phyloP scores from a whole-genome alignment of 208 protist species.

The Balamuthia mandrillaris region DNA sequence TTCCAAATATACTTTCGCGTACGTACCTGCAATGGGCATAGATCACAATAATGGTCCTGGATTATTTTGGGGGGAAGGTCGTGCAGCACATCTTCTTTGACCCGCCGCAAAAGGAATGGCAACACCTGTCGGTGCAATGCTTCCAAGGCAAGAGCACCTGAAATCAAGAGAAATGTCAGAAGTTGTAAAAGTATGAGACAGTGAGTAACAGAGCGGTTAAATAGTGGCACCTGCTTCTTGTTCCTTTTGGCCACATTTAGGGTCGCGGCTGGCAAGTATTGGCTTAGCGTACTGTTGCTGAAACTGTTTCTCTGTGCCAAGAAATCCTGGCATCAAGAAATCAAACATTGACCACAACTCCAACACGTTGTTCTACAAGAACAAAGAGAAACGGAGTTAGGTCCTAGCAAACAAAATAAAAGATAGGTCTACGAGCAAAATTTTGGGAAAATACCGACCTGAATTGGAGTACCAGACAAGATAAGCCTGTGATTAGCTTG shows the following conservation, averaged over 20 bases:
- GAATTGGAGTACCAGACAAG: slow-evolving; percentile 85
- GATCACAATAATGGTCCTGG: slow-evolving; percentile 79
- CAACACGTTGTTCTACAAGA: slow-evolving; percentile 77
- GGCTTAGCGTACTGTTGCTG: slow-evolving; percentile 70
- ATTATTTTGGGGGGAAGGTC: slow-evolving; percentile 89
- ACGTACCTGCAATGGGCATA: slow-evolving; percentile 72
- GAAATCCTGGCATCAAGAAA: slow-evolving; percentile 88
- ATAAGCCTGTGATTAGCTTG: slow-evolving; percentile 77
- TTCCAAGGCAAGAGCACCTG: slow-evolving; percentile 67
- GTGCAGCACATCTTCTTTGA: slow-evolving; percentile 82
- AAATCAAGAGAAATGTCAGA: background rate
- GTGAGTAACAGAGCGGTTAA: background rate
- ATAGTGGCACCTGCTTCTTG: slow-evolving; percentile 33
- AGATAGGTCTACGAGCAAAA: background rate
- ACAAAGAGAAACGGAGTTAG: no score
- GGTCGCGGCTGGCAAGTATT: slow-evolving; percentile 64
- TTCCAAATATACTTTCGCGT: background rate
- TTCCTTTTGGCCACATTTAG: slow-evolving; percentile 53
- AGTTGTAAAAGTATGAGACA: background rate
- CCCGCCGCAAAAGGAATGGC: slow-evolving; percentile 82
- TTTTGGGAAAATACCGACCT: slow-evolving; percentile 13
- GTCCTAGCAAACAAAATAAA: no score
- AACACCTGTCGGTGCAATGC: slow-evolving; percentile 82
- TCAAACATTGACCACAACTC: slow-evolving; percentile 91
- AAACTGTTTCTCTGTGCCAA: slow-evolving; percentile 78